These are phyloP conservation scores for Yamadazyma triangularis DNA, from an alignment of 1,139 yeast genomes.

Conservation along the genomic window DNA sequence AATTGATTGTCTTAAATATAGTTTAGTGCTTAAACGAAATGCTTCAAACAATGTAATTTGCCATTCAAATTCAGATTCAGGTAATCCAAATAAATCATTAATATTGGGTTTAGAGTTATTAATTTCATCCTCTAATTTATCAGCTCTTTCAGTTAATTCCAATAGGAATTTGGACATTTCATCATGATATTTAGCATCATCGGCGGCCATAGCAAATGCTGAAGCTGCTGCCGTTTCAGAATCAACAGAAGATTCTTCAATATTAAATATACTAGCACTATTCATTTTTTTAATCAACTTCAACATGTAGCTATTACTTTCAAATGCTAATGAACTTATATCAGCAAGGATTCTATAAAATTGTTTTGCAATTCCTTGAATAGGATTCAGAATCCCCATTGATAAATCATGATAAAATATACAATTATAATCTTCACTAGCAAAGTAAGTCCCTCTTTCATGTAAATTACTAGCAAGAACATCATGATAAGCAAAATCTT, in stretches of 20 bases:
- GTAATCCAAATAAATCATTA: constrained; percentile 42
- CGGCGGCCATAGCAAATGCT: constrained; percentile 7
- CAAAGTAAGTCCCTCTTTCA: constrained; percentile 55
- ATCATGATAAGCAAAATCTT: constrained; percentile 83
- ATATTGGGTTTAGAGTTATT: constrained; percentile 53
- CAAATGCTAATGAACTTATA: constrained; percentile 57
- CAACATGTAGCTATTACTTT: constrained; percentile 31
- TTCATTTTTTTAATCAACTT: constrained; percentile 9
- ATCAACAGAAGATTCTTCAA: constrained; percentile 7
- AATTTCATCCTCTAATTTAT: constrained; percentile 45
- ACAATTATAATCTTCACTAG: constrained; percentile 51
- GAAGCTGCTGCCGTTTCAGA: constrained; percentile 4
- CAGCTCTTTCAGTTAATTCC: constrained; percentile 33
- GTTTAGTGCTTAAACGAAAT: constrained; percentile 64
- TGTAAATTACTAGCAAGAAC: constrained; percentile 58
- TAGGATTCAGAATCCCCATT: constrained; percentile 53
- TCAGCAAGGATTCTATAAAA: constrained; percentile 65
- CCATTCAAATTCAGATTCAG: constrained; percentile 53
- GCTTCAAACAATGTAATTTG: constrained; percentile 71
- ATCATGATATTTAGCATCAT: constrained; percentile 19
- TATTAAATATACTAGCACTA: background rate
- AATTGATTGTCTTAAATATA: constrained; percentile 65
- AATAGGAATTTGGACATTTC: constrained; percentile 18
- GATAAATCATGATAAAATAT: constrained; percentile 41
- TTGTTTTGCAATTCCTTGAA: constrained; percentile 69